A percentile compares a stretch with the other conserved stretches of the same genome.
These are phyloP conservation scores for Fusarium proliferatum DNA, from an alignment of 2,329 filamentous ascomycete genomes.

Conservation along the genomic window DNA sequence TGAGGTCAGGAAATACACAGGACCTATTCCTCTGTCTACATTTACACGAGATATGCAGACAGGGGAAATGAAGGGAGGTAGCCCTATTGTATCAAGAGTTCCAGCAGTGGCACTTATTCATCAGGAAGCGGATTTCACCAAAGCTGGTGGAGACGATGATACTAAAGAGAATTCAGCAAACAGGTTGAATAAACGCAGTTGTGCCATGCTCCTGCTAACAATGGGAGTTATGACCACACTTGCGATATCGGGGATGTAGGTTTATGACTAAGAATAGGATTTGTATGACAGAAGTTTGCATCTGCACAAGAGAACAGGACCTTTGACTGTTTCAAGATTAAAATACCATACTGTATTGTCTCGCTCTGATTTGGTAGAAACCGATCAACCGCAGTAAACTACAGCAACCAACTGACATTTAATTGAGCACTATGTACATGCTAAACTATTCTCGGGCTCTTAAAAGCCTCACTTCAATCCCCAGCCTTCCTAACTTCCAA, in stretches of 20 bases:
- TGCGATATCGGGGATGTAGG: not conserved
- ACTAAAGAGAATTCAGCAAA: not conserved
- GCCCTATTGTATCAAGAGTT: not conserved
- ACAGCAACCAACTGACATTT: not conserved
- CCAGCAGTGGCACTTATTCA: slow-evolving; percentile 13
- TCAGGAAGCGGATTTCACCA: not conserved
- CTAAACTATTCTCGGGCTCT: rapidly evolving
- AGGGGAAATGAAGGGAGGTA: not conserved
- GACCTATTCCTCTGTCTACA: not conserved
- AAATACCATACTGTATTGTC: not conserved
- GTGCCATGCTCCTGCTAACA: not conserved
- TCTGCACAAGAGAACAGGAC: rapidly evolving
- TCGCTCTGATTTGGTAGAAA: rapidly evolving
- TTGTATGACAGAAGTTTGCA: not conserved
- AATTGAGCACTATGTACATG: not conserved
- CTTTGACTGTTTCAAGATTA: not conserved
- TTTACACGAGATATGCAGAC: not conserved
- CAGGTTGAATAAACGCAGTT: not conserved
- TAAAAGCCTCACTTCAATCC: rapidly evolving
- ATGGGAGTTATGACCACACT: not conserved
- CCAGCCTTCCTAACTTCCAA: not conserved
- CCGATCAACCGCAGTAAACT: not conserved
- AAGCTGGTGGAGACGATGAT: not conserved
- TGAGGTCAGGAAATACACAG: not conserved
- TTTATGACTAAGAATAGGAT: too few relatives aligned